Percentiles rank a stretch among this genome's conserved stretches.
Evolutionary conservation across 768 basidiomycete species (phyloP).

Genomic region (Agaricus bisporus): DNA sequence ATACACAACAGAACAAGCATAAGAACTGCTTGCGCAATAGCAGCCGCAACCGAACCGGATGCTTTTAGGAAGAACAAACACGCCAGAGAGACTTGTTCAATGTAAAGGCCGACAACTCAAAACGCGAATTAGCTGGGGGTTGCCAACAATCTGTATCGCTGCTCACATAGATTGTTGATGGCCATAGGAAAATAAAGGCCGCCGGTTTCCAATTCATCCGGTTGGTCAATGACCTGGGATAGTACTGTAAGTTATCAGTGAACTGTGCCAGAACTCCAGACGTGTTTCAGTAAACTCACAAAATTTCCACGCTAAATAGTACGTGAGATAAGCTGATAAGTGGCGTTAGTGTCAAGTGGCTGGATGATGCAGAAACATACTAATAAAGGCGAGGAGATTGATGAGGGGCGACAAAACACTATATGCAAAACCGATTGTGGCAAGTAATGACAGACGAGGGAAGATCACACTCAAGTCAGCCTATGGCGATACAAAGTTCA

Average conservation of each 20-base stretch:
- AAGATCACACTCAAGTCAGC: constrained; percentile 45
- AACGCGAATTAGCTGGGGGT: constrained; percentile 15
- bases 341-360: not conserved
- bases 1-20: constrained; percentile 56
- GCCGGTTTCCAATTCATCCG: constrained; percentile 42
- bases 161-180: constrained; percentile 42
- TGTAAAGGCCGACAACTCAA: constrained; percentile 62
- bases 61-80: constrained; percentile 64
- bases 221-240: constrained; percentile 49
- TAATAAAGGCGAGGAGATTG: constrained; percentile 55
- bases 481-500: constrained; percentile 18
- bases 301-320: constrained; percentile 58
- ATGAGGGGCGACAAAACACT: constrained; percentile 61
- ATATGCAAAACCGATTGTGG: constrained; percentile 50
- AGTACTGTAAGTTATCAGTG: constrained; percentile 27
- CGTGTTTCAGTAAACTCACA: constrained; percentile 23
- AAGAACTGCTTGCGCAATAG: constrained; percentile 38
- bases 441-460: constrained; percentile 45
- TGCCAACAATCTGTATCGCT: constrained; percentile 1
- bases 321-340: constrained; percentile 40
- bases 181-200: constrained; percentile 41
- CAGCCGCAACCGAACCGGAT: constrained; percentile 25
- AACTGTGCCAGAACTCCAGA: not conserved
- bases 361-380: constrained; percentile 21
- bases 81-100: constrained; percentile 59